phyloP scores from a whole-genome alignment of 768 basidiomycete genomes.

The Trametes gibbosa region DNA sequence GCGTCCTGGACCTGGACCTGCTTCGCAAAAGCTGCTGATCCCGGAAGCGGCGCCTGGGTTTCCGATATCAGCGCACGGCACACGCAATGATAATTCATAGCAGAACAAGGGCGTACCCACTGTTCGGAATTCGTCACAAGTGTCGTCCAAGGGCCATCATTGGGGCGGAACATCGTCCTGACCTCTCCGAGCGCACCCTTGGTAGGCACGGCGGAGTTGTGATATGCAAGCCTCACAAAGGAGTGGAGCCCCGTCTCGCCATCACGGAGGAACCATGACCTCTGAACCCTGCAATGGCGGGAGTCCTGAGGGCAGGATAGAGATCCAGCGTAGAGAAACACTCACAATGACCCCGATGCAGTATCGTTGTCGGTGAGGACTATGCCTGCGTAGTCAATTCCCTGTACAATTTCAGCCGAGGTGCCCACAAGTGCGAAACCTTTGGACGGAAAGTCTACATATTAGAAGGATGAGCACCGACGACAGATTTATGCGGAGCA shows the following conservation, averaged over 20 bases:
- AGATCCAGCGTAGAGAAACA: too few species aligned
- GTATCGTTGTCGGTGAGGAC: conserved; percentile 28
- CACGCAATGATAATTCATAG: too few species aligned
- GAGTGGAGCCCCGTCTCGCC: conserved; percentile 29
- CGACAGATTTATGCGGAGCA: background rate
- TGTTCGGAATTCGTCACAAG: conserved; percentile 29
- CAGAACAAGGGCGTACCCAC: conserved; percentile 17
- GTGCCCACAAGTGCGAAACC: conserved; percentile 17
- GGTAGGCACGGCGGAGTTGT: conserved; percentile 20
- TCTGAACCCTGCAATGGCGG: conserved; percentile 17
- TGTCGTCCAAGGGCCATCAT: conserved; percentile 26
- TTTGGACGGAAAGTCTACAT: conserved; percentile 25
- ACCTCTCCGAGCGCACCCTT: conserved; percentile 26
- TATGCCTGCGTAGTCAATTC: conserved; percentile 26
- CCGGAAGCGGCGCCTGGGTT: conserved; percentile 24
- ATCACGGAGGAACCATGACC: conserved; percentile 30
- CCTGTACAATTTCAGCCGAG: conserved; percentile 14
- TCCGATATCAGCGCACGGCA: background rate
- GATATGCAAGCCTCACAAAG: conserved; percentile 26
- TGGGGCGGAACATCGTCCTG: conserved; percentile 33
- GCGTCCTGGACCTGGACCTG: conserved; percentile 27
- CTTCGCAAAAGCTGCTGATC: conserved; percentile 18
- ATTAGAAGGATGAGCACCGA: background rate
- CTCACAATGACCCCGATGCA: conserved; percentile 11
- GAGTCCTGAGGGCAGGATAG: background rate